Base-by-base conservation (phyloP, 306 rosid species). In the Cicer yamashitae region DNA sequence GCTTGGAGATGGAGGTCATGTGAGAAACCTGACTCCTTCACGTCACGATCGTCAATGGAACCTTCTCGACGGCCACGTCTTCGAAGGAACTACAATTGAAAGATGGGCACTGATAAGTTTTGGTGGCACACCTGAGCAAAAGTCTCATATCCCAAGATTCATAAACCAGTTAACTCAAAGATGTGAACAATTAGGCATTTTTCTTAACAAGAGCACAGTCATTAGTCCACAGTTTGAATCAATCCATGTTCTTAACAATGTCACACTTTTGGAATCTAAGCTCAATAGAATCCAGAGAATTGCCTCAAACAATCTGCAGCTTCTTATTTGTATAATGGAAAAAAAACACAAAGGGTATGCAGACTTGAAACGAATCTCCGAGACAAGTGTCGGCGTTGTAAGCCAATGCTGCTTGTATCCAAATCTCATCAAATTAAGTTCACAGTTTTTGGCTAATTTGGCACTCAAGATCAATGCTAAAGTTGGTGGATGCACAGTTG, bases 401-500 rank as follows among this genome's bases (percentile, higher is more conserved):
- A 96, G 87, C 70, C 99, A 96, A 77, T 96, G 98, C 85, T 92
- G 99, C 87, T 74, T 96, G 62, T 96, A 92, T 80, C 88, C 89
- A 10, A 96, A 96, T 80, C 92, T 96, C 56, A 79, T 74, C 81
- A 90, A 89, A 63, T 63, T 83, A 77, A 89, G 92, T 75, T 96
- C 98, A 18, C 99, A 96, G 52, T 92, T 96, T 81, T 78, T 96
- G 81, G 97, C 96, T 15, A 96, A 96, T 54, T 79, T 96, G 81
- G 96, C 98, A 61, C 97, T 96, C 85, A 96, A 96, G 79, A 96
- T 96, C 81, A 96, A 96, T 81, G 99, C 96, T 73, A 96, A 96
- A 85, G 89, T 96, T 46, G 99, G 99, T 7, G 99, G 99, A 14
- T 90, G 98, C 93, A 96, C 99, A 1, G 98, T 90, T 58, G 90